Conservation (phyloP, 345 rosid genomes). For the Melastoma malabathricum region DNA sequence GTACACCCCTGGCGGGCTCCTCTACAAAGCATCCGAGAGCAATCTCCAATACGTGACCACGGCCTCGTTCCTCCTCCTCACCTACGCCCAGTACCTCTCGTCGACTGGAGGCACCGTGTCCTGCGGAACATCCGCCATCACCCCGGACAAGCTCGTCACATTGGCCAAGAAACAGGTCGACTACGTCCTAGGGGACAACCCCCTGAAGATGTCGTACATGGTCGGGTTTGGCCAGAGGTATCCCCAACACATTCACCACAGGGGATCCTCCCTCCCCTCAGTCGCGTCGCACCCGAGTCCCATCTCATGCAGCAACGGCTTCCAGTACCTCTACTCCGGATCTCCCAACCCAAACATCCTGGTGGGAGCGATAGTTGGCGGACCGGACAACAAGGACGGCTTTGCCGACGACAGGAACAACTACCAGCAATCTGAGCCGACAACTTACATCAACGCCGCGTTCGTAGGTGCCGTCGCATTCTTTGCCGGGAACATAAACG, state of each 20-base stretch:
- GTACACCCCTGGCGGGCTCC: slow-evolving; percentile 62
- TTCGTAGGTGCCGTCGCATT: slow-evolving; percentile 61
- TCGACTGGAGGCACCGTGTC: slow-evolving; percentile 24
- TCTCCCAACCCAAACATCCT: slow-evolving; percentile 52
- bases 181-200: slow-evolving; percentile 78
- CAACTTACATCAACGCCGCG: slow-evolving; percentile 65
- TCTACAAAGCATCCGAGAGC: slow-evolving; percentile 51
- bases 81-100: slow-evolving; percentile 47
- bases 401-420: slow-evolving; percentile 48
- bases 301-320: slow-evolving; percentile 40
- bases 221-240: slow-evolving; percentile 71
- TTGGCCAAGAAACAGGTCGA: slow-evolving; percentile 68
- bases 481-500: slow-evolving; percentile 17
- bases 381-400: slow-evolving; percentile 45
- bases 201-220: slow-evolving; percentile 71
- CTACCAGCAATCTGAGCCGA: slow-evolving; percentile 63
- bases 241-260: slow-evolving; percentile 73
- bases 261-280: slow-evolving; percentile 80
- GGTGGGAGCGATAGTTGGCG: slow-evolving; percentile 51
- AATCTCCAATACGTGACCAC: slow-evolving; percentile 61
- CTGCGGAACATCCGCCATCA: slow-evolving; percentile 30
- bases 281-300: slow-evolving; percentile 29
- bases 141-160: slow-evolving; percentile 23
- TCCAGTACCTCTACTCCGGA: slow-evolving; percentile 31
- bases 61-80: slow-evolving; percentile 43